These are phyloP conservation scores for Colletotrichum ledebouriae DNA, from an alignment of 2,329 filamentous ascomycete genomes.

Conservation along the genomic window DNA sequence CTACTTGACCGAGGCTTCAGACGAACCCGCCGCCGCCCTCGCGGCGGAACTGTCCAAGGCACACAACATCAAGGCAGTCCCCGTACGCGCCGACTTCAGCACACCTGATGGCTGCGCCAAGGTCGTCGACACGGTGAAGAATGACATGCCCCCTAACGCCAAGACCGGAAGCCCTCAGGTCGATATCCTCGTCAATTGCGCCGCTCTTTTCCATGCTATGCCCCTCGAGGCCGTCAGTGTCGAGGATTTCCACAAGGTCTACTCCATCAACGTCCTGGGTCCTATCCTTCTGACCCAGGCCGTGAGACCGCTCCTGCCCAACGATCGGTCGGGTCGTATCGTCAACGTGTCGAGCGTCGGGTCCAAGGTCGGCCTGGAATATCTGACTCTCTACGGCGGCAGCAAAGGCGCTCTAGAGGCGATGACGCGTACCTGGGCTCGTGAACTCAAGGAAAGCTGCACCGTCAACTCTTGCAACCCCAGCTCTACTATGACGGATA, in stretches of 20 bases:
- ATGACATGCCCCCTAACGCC: constrained; percentile 58
- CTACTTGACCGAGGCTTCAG: constrained; percentile 70
- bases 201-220: constrained; percentile 64
- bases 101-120: constrained; percentile 66
- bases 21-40: constrained; percentile 60
- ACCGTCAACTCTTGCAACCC: constrained; percentile 72
- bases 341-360: constrained; percentile 70
- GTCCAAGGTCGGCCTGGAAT: constrained; percentile 64
- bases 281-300: constrained; percentile 69
- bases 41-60: constrained; percentile 59
- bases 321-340: constrained; percentile 69
- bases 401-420: constrained; percentile 73
- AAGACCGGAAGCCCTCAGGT: constrained; percentile 66
- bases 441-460: constrained; percentile 69
- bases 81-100: constrained; percentile 74
- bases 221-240: constrained; percentile 59
- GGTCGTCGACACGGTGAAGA: constrained; percentile 56
- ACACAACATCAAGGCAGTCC: constrained; percentile 64
- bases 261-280: constrained; percentile 54
- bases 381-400: constrained; percentile 71
- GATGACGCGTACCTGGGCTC: constrained; percentile 73
- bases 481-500: constrained; percentile 50
- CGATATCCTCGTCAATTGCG: constrained; percentile 71
- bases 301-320: constrained; percentile 66
- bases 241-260: constrained; percentile 67